Evolutionary conservation across 306 rosid genomes (phyloP).

Genomic region (Cicer judaicum): DNA sequence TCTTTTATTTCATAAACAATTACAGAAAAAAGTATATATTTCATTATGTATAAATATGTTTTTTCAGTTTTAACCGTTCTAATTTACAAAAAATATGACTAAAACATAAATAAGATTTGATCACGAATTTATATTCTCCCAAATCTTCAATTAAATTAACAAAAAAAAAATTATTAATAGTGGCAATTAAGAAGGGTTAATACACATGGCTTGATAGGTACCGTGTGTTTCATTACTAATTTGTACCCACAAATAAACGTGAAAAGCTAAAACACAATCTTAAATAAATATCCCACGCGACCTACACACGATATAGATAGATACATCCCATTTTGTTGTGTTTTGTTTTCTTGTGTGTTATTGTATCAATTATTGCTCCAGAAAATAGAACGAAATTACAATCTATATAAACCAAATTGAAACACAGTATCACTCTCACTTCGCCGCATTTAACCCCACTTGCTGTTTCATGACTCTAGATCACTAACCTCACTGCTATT

Average conservation of each 20-base stretch:
- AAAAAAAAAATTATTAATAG: too few relatives aligned
- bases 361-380: constrained; percentile 5
- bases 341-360: too few relatives aligned
- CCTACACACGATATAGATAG: not conserved
- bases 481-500: constrained; percentile 3
- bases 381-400: not conserved
- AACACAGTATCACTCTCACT: constrained; percentile 10
- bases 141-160: too few relatives aligned
- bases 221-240: not conserved
- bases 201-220: too few relatives aligned
- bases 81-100: too few relatives aligned
- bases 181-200: too few relatives aligned
- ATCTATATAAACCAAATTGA: not conserved
- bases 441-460: constrained; percentile 44
- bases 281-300: not conserved
- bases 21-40: too few relatives aligned
- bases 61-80: too few relatives aligned
- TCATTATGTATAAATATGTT: too few relatives aligned
- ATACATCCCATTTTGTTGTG: not conserved
- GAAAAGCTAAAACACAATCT: not conserved
- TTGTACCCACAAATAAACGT: not conserved
- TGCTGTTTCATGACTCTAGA: not conserved
- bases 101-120: too few relatives aligned
- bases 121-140: too few relatives aligned
- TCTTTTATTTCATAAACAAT: too few relatives aligned